Conservation (phyloP, 106 monocot genomes). For the Gastrodia elata region DNA sequence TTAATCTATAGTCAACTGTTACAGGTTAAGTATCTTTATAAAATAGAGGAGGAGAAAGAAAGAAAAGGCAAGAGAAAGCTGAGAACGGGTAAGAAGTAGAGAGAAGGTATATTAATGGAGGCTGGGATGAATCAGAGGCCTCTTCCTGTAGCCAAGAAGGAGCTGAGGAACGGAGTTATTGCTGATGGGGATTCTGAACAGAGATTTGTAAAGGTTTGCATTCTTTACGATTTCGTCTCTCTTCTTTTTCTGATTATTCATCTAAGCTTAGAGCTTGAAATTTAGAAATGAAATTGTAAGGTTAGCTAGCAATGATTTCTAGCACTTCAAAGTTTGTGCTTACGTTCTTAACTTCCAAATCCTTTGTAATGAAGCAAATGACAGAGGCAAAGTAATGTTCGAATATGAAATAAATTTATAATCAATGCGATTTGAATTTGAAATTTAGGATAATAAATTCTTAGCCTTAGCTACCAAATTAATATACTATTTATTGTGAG, state of each 20-base stretch:
- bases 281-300: neutral
- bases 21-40: conserved; percentile 1
- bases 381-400: neutral
- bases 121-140: neutral
- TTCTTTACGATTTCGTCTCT: neutral
- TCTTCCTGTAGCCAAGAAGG: neutral
- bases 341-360: too few relatives aligned
- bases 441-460: neutral
- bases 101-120: neutral
- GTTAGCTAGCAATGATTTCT: neutral
- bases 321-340: neutral
- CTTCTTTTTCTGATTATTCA: neutral
- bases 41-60: neutral
- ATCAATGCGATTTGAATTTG: too few relatives aligned
- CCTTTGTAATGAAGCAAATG: too few relatives aligned
- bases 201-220: neutral
- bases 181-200: neutral
- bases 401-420: too few relatives aligned
- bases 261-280: too few relatives aligned
- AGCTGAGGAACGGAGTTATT: neutral
- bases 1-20: conserved; percentile 4
- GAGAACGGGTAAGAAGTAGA: neutral
- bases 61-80: neutral
- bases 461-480: neutral
- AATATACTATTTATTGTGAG: too few relatives aligned